Evolutionary conservation across 352 stramenopile species (phyloP), one percentile per base, ranked within the genome.

Genomic region (Globisporangium ultimum): DNA sequence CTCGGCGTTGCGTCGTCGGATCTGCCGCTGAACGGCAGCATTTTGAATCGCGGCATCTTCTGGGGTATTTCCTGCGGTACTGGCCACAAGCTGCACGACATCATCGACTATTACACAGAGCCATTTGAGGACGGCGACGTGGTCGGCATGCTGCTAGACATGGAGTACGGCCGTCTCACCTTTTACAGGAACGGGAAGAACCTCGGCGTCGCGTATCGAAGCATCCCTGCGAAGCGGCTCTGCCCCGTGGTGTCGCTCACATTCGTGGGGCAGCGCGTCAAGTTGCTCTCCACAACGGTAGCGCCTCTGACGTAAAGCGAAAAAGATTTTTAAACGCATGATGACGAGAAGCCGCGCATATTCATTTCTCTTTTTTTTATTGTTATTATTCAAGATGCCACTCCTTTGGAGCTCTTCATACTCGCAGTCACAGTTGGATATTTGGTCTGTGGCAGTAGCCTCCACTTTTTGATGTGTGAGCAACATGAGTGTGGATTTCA

Each of bases 101-200:
- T 70, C 12, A 85, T 92, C 49, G 84, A 92, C 54, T 80, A 82
- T 66, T 94, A 88, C 58, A 71, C 74, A 3, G 71, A 86, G 21
- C 77, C 77, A n/a, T 90, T 86, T 56, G 74, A 76, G 43, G 74
- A 92, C 20, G 84, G 82, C 61, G 84, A 94, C 58, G 67, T 91
- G 0, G 73, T 94, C 1, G 84, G 84, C 11, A 74, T 87, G 43
- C 61, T 92, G 50, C 63, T 92, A 9, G 84, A 94, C 53, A 91
- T 88, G 77, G 78, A 91, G 62, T 78, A 82, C 24, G 75, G 82
- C 3, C 68, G 75, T 21, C 57, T 94, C 45, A 89, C 70, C 45
- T 94, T 94, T 53, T 94, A 89, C 66, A 72, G 86, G 48, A 94
- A 94, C 46, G 80, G 83, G 28, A 71, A 62, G 53, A 83, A 78